Evolutionary conservation across 2,329 filamentous ascomycete genomes (phyloP).

Genomic region (Aureobasidium vineae): DNA sequence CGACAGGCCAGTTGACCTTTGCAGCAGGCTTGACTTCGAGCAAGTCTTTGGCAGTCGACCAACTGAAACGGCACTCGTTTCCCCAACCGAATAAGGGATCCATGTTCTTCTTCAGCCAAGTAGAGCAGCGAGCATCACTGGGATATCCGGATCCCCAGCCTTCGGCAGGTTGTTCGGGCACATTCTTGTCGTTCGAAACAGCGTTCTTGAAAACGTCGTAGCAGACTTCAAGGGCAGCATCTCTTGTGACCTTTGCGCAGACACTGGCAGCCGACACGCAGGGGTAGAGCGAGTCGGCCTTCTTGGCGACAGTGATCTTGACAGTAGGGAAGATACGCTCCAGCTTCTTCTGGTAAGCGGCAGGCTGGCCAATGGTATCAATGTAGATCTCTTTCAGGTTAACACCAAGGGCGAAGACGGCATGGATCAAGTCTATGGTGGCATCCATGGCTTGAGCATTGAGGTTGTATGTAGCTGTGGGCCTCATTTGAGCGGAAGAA

Average conservation of each 20-base stretch:
- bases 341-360: conserved; percentile 78
- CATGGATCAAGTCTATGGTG: conserved; percentile 76
- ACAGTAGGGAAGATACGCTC: conserved; percentile 76
- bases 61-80: conserved; percentile 87
- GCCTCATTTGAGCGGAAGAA: conserved; percentile 70
- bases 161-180: conserved; percentile 37
- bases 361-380: conserved; percentile 85
- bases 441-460: conserved; percentile 96
- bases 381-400: conserved; percentile 89
- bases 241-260: conserved; percentile 92
- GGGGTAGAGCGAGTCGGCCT: conserved; percentile 89
- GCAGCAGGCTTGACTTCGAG: conserved; percentile 70
- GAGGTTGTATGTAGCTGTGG: conserved; percentile 70
- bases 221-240: conserved; percentile 80
- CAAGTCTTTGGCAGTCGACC: conserved; percentile 93
- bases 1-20: conserved; percentile 79
- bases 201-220: conserved; percentile 56
- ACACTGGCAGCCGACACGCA: conserved; percentile 92
- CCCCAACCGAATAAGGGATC: conserved; percentile 96
- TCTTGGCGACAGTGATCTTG: conserved; percentile 56
- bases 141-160: conserved; percentile 94
- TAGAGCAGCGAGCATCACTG: conserved; percentile 74
- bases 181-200: conserved; percentile 36
- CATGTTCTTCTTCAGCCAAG: conserved; percentile 83
- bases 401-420: conserved; percentile 72